A percentile compares a stretch with the other conserved stretches of the same genome.
These are phyloP conservation scores for Pelargonium fulgidum DNA, from an alignment of 441 rosid genomes.

Conservation along the genomic window DNA sequence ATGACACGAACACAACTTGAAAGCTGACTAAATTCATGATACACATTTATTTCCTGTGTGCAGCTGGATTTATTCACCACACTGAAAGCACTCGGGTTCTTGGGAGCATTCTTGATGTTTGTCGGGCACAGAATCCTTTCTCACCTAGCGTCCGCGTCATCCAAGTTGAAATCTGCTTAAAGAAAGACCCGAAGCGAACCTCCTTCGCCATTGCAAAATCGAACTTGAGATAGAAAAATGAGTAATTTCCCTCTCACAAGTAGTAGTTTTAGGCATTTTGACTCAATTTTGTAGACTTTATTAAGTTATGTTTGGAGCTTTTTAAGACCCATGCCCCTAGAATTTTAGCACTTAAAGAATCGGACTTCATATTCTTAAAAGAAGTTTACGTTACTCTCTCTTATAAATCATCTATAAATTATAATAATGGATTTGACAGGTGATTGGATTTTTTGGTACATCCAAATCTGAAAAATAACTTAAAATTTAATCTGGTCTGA, in stretches of 20 bases:
- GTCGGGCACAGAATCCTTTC: conserved; percentile 88
- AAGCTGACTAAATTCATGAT: no score
- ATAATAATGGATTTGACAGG: no score
- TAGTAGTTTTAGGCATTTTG: not conserved
- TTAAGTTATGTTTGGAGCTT: not conserved
- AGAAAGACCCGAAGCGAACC: not conserved
- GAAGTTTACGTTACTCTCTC: no score
- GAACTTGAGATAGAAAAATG: not conserved
- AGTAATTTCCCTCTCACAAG: no score
- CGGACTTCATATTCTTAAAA: no score
- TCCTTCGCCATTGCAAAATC: not conserved
- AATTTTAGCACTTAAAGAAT: no score
- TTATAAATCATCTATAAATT: no score
- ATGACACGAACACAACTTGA: no score
- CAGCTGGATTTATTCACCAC: conserved; percentile 96
- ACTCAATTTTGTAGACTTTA: not conserved
- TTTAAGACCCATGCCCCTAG: no score
- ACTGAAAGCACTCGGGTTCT: conserved; percentile 56
- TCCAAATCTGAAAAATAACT: no score
- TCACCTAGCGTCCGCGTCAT: conserved; percentile 61
- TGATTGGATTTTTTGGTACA: no score
- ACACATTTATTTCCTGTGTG: conserved; percentile 9
- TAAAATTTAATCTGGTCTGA: no score
- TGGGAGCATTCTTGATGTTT: conserved; percentile 76
- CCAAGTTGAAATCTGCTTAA: conserved; percentile 70